phyloP scores from a whole-genome alignment of 352 stramenopile species.

The Hyphochytrium catenoides region DNA sequence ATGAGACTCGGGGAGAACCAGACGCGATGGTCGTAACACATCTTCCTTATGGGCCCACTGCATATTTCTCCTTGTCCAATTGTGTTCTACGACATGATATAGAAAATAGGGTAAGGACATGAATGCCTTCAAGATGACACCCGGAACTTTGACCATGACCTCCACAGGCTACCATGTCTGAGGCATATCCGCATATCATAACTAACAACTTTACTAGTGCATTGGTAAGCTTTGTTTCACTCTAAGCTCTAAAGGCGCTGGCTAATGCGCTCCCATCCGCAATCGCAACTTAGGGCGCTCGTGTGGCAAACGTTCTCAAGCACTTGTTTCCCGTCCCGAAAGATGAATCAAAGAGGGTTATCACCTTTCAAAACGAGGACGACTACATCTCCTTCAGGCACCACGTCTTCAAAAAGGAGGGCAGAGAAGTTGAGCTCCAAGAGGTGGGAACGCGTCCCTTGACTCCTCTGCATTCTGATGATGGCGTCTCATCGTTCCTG shows the following conservation, averaged over 20 bases:
- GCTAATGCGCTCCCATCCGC: background rate
- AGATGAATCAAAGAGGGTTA: slow-evolving; percentile 80
- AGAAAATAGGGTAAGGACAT: slow-evolving; percentile 75
- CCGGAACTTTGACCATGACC: too few species aligned
- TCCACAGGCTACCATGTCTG: slow-evolving; percentile 62
- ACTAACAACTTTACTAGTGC: slow-evolving; percentile 85
- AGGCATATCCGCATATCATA: slow-evolving; percentile 88
- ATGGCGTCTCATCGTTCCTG: too few species aligned
- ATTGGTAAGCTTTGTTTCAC: slow-evolving; percentile 18
- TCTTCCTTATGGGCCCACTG: slow-evolving; percentile 92
- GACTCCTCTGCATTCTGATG: too few species aligned
- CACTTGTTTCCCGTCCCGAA: slow-evolving; percentile 96
- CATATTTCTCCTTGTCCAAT: slow-evolving; percentile 93
- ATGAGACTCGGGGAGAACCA: slow-evolving; percentile 94
- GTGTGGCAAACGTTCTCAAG: slow-evolving; percentile 93
- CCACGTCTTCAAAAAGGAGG: slow-evolving; percentile 90
- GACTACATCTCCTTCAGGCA: slow-evolving; percentile 99
- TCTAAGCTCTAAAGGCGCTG: background rate
- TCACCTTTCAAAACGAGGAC: slow-evolving; percentile 94
- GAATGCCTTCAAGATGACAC: slow-evolving; percentile 36
- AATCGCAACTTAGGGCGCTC: slow-evolving; percentile 28
- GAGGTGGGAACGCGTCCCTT: too few species aligned
- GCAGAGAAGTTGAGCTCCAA: slow-evolving; percentile 73
- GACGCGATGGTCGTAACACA: slow-evolving; percentile 87
- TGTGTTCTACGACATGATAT: slow-evolving; percentile 96